phyloP scores from a whole-genome alignment of 768 basidiomycete genomes.

The Amanita pseudoporphyria region DNA sequence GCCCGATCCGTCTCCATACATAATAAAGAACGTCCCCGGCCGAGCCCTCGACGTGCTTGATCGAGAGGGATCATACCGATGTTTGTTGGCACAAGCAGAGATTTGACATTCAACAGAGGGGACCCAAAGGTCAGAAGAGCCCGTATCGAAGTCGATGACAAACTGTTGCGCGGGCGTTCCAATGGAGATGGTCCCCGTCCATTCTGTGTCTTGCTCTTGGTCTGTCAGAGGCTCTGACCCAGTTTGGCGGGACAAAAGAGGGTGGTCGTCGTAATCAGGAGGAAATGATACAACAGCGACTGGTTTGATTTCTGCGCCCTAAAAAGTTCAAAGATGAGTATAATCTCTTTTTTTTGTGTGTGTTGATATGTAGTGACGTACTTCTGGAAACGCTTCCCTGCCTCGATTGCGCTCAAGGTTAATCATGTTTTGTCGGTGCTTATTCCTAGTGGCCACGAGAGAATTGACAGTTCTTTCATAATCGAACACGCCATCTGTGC shows the following conservation, averaged over 20 bases:
- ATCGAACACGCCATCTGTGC: not conserved
- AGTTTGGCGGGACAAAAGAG: not conserved
- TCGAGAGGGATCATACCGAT: slow-evolving; percentile 22
- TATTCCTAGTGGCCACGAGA: not conserved
- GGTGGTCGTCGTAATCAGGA: not conserved
- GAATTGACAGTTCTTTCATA: not conserved
- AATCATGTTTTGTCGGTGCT: slow-evolving; percentile 4
- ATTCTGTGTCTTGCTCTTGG: not conserved
- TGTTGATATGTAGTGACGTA: not conserved
- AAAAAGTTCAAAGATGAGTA: too few relatives aligned
- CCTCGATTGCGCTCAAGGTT: not conserved
- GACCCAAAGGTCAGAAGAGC: slow-evolving; percentile 24
- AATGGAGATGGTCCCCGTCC: not conserved
- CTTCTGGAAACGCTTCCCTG: not conserved
- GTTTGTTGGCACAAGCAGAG: slow-evolving; percentile 23
- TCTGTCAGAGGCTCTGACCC: not conserved
- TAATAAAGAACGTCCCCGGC: slow-evolving; percentile 20
- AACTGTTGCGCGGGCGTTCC: not conserved
- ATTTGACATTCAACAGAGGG: slow-evolving; percentile 16
- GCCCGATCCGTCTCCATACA: slow-evolving; percentile 34
- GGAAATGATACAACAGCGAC: not conserved
- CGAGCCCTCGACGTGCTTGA: slow-evolving; percentile 6
- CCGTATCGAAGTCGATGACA: slow-evolving; percentile 25
- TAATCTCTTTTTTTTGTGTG: too few relatives aligned
- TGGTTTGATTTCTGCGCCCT: slow-evolving; percentile 1